These are phyloP conservation scores for Tilletia setariae DNA, from an alignment of 1,284 basidiomycete species.

Conservation along the genomic window DNA sequence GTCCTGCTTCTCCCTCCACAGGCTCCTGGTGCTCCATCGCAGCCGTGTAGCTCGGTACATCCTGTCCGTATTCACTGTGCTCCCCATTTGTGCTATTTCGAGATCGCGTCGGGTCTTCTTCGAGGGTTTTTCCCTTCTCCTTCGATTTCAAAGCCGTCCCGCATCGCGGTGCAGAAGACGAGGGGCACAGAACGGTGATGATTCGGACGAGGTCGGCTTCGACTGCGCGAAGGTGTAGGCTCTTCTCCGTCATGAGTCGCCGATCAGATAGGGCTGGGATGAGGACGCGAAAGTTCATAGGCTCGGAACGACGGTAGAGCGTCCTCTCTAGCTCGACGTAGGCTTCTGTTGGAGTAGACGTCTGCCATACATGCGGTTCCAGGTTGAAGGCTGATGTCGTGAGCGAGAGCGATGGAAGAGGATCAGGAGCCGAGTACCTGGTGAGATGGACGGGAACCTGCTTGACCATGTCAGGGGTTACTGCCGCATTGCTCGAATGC, in stretches of 20 bases:
- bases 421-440: conserved; percentile 39
- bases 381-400: conserved; percentile 22
- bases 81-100: not conserved
- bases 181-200: conserved; percentile 28
- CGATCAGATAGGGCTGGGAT: conserved; percentile 41
- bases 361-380: conserved; percentile 35
- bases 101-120: not conserved
- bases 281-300: conserved; percentile 42
- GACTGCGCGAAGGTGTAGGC: conserved; percentile 42
- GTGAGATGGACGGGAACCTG: conserved; percentile 40
- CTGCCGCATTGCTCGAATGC: conserved; percentile 23
- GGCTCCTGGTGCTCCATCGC: not conserved
- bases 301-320: conserved; percentile 48
- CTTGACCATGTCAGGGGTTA: conserved; percentile 28
- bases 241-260: conserved; percentile 32
- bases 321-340: conserved; percentile 43
- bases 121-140: not conserved
- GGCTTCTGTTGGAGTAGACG: conserved; percentile 30
- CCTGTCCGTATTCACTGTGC: conserved; percentile 13
- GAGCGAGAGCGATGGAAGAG: conserved; percentile 15
- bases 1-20: not conserved
- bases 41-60: conserved; percentile 1
- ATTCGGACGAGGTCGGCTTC: conserved; percentile 44
- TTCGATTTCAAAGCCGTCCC: not conserved
- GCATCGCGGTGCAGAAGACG: not conserved